These are phyloP conservation scores for Xylaria arbuscula DNA, from an alignment of 2,329 filamentous ascomycete genomes.

Conservation along the genomic window DNA sequence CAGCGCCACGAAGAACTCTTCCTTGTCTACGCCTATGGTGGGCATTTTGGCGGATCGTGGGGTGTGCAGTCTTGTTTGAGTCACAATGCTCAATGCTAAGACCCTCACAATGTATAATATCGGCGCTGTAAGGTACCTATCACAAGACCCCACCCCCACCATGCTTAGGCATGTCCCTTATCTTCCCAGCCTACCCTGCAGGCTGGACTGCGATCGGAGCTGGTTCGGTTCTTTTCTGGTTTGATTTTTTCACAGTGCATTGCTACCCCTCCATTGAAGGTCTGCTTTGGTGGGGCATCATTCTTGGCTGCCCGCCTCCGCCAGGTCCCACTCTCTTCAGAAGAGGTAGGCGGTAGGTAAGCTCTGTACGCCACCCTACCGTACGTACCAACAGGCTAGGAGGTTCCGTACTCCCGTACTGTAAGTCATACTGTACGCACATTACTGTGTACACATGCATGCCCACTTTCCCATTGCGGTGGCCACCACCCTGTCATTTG, in stretches of 20 bases:
- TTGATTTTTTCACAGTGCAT: slow-evolving; percentile 29
- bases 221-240: slow-evolving; percentile 12
- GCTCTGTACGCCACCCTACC: neutral
- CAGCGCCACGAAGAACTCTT: slow-evolving; percentile 91
- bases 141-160: slow-evolving; percentile 32
- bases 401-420: neutral
- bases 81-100: slow-evolving; percentile 25
- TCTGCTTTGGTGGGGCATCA: slow-evolving; percentile 10
- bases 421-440: neutral
- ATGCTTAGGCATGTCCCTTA: slow-evolving; percentile 23
- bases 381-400: neutral
- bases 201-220: slow-evolving; percentile 4
- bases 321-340: neutral
- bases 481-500: slow-evolving; percentile 20
- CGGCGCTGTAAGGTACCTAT: neutral
- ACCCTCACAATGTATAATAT: neutral
- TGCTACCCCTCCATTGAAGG: slow-evolving; percentile 26
- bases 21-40: slow-evolving; percentile 97
- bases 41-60: slow-evolving; percentile 72
- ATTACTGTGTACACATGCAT: slow-evolving; percentile 8
- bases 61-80: slow-evolving; percentile 31
- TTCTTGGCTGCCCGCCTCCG: slow-evolving; percentile 9
- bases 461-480: slow-evolving; percentile 36
- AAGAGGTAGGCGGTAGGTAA: no score
- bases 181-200: slow-evolving; percentile 23